Evolutionary conservation across 2,329 filamentous ascomycete species (phyloP).

Genomic region (Fusarium caatingaense): DNA sequence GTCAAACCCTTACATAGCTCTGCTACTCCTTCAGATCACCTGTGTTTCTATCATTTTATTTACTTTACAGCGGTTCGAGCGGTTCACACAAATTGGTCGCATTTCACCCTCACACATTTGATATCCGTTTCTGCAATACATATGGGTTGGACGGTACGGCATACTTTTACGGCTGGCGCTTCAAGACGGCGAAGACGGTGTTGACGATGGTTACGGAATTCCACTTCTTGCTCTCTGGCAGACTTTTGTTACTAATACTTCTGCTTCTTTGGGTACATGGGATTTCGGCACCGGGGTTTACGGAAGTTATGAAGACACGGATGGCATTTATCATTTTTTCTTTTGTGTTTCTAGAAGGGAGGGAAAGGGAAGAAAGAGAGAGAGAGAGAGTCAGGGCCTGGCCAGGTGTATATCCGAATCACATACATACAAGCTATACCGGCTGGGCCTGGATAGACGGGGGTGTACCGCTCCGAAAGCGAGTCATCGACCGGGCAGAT

Average conservation of each 20-base stretch:
- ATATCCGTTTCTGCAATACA: slow-evolving; percentile 41
- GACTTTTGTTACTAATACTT: slow-evolving; percentile 40
- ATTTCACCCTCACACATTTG: slow-evolving; percentile 35
- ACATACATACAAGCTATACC: slow-evolving; percentile 16
- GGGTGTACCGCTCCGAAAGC: slow-evolving; percentile 38
- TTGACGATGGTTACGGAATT: slow-evolving; percentile 49
- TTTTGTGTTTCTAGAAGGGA: slow-evolving; percentile 27
- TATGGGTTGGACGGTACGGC: slow-evolving; percentile 39
- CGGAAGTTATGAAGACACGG: slow-evolving; percentile 48
- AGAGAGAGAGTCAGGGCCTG: slow-evolving; percentile 11
- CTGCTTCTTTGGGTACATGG: slow-evolving; percentile 45
- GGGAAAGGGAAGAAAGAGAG: not conserved
- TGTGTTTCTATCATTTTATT: slow-evolving; percentile 36
- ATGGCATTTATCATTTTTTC: slow-evolving; percentile 44
- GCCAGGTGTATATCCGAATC: slow-evolving; percentile 18
- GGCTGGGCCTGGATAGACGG: slow-evolving; percentile 31
- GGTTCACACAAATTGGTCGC: slow-evolving; percentile 35
- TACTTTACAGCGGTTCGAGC: slow-evolving; percentile 40
- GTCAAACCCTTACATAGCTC: slow-evolving; percentile 14
- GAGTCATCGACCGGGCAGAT: slow-evolving; percentile 37
- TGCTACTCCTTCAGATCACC: slow-evolving; percentile 26
- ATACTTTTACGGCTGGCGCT: slow-evolving; percentile 47
- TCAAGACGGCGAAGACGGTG: slow-evolving; percentile 43
- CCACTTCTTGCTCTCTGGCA: slow-evolving; percentile 42
- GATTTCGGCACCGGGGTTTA: slow-evolving; percentile 44